phyloP scores from a whole-genome alignment of 2,329 filamentous ascomycete species.

The Fusarium sublunatum region DNA sequence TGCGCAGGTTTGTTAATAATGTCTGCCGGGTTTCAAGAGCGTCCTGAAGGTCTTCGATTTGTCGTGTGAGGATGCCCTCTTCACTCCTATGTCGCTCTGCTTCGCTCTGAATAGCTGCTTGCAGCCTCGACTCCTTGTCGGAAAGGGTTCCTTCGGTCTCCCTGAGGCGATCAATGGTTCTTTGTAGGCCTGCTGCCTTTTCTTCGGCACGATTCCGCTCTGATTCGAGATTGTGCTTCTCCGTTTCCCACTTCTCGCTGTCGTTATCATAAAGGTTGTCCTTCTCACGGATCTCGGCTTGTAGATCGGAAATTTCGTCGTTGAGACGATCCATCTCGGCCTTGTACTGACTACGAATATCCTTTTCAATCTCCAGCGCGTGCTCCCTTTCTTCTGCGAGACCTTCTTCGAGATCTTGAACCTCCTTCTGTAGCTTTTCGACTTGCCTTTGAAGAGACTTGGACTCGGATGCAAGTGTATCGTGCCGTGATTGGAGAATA shows the following conservation, averaged over 20 bases:
- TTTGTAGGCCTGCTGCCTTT: conserved; percentile 73
- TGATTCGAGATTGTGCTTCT: conserved; percentile 70
- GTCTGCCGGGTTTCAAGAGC: conserved; percentile 75
- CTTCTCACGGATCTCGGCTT: conserved; percentile 74
- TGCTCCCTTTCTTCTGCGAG: conserved; percentile 67
- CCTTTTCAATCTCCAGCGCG: conserved; percentile 69
- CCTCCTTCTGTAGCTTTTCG: conserved; percentile 58
- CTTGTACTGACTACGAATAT: conserved; percentile 60
- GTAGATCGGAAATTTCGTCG: conserved; percentile 70
- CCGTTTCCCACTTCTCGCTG: conserved; percentile 77
- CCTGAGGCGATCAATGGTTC: conserved; percentile 76
- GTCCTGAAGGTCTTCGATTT: conserved; percentile 78
- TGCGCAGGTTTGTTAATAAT: conserved; percentile 72
- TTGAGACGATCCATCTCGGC: conserved; percentile 63
- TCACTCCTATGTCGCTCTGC: conserved; percentile 77
- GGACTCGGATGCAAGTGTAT: conserved; percentile 74
- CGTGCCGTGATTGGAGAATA: conserved; percentile 74
- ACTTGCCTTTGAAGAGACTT: conserved; percentile 74
- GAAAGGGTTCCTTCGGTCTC: conserved; percentile 75
- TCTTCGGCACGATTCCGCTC: conserved; percentile 76
- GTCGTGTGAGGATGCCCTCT: conserved; percentile 75
- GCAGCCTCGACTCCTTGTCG: conserved; percentile 73
- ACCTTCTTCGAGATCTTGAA: conserved; percentile 60
- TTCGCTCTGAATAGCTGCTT: conserved; percentile 76
- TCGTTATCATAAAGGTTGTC: conserved; percentile 77